Evolutionary conservation across 1,284 basidiomycete genomes (phyloP).

Genomic region (Ceratobasidium sp.): DNA sequence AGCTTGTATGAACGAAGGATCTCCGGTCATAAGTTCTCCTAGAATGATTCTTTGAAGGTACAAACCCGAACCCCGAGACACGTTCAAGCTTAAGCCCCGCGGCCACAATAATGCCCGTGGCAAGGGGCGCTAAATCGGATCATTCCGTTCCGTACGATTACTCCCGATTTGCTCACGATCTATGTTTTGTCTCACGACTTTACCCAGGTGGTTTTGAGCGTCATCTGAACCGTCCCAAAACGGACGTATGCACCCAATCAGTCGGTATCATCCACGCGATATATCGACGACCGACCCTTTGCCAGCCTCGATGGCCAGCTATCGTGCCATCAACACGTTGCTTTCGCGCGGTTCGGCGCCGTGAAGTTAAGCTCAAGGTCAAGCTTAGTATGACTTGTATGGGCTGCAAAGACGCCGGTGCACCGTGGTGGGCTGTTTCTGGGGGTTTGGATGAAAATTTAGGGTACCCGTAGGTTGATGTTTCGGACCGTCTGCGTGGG

Average conservation of each 20-base stretch:
- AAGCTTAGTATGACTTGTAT: neutral
- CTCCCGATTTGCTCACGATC: constrained; percentile 20
- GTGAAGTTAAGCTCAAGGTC: constrained; percentile 11
- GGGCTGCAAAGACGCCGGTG: neutral
- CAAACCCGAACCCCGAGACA: constrained; percentile 16
- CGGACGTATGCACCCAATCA: constrained; percentile 22
- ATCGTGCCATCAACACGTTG: constrained; percentile 36
- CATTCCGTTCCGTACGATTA: constrained; percentile 10
- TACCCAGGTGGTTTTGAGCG: neutral
- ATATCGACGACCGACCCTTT: constrained; percentile 16
- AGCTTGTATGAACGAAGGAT: neutral
- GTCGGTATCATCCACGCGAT: neutral
- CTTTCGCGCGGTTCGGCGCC: constrained; percentile 18
- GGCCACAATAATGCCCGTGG: neutral
- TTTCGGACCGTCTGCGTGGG: constrained; percentile 11
- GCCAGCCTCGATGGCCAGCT: constrained; percentile 16
- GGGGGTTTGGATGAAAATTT: constrained; percentile 7
- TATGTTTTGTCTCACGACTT: constrained; percentile 15
- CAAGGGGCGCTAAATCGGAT: neutral
- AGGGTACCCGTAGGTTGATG: neutral
- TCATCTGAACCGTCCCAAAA: constrained; percentile 1
- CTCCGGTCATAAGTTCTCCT: neutral
- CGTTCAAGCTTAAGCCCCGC: neutral
- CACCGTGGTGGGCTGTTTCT: neutral
- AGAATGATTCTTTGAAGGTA: neutral